These are phyloP conservation scores for Jackrogersella minutella DNA, from an alignment of 495 filamentous ascomycete species.

Conservation along the genomic window DNA sequence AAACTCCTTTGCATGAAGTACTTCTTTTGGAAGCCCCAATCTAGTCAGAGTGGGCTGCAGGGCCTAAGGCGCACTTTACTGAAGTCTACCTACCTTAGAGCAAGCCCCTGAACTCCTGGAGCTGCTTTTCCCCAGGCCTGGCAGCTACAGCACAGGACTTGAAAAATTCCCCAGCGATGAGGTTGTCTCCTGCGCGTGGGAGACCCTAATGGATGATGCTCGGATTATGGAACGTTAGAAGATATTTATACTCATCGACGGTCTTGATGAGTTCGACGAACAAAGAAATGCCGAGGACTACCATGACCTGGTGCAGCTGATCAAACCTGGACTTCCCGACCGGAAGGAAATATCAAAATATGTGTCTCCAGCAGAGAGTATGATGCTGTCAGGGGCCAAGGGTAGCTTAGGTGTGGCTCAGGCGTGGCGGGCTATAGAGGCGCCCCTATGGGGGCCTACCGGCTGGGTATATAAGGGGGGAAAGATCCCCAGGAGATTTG, in stretches of 20 bases:
- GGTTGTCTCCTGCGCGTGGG: not conserved
- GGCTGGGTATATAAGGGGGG: too few relatives aligned
- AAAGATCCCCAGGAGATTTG: too few relatives aligned
- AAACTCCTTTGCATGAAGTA: slow-evolving; percentile 13
- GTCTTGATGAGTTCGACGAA: slow-evolving; percentile 17
- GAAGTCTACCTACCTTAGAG: slow-evolving; percentile 1
- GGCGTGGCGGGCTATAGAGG: too few relatives aligned
- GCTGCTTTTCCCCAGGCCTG: not conserved
- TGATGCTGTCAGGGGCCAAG: too few relatives aligned
- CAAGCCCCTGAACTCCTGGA: slow-evolving; percentile 8
- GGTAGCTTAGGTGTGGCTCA: too few relatives aligned
- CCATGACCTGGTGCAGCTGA: not conserved
- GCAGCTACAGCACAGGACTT: not conserved
- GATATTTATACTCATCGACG: slow-evolving; percentile 17
- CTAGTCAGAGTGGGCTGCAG: not conserved
- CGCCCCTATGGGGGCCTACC: too few relatives aligned
- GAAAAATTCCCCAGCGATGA: not conserved
- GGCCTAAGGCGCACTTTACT: not conserved
- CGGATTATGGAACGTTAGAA: not conserved
- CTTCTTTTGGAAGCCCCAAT: slow-evolving; percentile 9
- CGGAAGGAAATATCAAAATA: slow-evolving; percentile 6
- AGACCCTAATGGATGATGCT: not conserved
- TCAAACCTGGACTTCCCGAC: not conserved
- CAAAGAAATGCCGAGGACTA: not conserved
- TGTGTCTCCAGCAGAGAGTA: slow-evolving; percentile 22